These are phyloP conservation scores for Warburgia ugandensis DNA, from an alignment of 164 flowering plant species.

Conservation along the genomic window DNA sequence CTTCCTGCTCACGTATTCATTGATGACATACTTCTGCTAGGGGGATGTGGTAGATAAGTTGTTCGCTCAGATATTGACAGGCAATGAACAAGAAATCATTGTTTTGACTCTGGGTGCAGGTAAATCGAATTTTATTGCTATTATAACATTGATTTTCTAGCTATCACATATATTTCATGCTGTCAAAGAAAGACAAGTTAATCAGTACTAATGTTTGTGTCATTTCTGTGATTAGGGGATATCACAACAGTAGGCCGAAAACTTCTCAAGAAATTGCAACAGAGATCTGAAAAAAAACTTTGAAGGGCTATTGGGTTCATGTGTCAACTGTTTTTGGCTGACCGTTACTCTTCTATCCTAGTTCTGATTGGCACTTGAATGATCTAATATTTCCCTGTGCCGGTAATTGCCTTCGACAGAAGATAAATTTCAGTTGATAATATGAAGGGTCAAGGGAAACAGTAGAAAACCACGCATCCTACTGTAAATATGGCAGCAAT, in stretches of 20 bases:
- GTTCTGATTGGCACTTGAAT: too few species aligned
- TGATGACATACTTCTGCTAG: constrained; percentile 13
- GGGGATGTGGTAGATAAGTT: constrained; percentile 29
- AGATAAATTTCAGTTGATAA: not conserved
- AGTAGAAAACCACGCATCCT: not conserved
- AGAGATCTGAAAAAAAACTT: constrained; percentile 6
- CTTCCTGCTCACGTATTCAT: not conserved
- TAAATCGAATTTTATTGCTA: constrained; percentile 7
- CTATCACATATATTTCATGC: too few species aligned
- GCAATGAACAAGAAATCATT: constrained; percentile 23
- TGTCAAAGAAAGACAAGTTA: too few species aligned
- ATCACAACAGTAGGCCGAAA: constrained; percentile 32
- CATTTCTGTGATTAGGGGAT: constrained; percentile 25
- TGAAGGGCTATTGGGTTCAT: not conserved
- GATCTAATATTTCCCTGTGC: not conserved
- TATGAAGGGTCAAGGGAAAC: not conserved
- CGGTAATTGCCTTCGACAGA: not conserved
- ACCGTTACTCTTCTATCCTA: too few species aligned
- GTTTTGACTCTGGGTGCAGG: constrained; percentile 50
- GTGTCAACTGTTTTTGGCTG: not conserved
- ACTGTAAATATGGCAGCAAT: not conserved
- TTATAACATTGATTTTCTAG: too few species aligned
- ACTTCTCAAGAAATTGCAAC: constrained; percentile 24
- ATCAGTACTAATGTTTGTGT: not conserved
- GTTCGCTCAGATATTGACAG: constrained; percentile 19